Evolutionary conservation across 202 grass and related monocot species (phyloP), one percentile per base, ranked within the genome.

Genomic region (Bolboschoenoplectus hybrid): DNA sequence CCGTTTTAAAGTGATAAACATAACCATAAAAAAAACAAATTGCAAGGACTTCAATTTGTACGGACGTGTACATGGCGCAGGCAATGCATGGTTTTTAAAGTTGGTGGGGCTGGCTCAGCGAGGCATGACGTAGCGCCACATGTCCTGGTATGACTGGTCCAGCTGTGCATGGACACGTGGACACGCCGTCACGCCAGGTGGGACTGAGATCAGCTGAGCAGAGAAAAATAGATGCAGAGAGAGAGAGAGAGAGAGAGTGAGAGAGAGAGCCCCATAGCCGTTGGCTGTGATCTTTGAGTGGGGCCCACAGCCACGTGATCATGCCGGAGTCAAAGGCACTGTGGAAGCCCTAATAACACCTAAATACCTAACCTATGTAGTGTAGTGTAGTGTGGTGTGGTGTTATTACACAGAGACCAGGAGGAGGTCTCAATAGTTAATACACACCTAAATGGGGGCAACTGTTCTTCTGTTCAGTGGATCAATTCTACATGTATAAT

Each of bases 181-280:
- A 78, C 74, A 58, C 74, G 74, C 49, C 50, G 74, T 78, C 74
- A 58, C 16, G 74, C 74, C 74, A 58, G 74, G 34, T 79, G 52
- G 36, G 53, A 60, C 55, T 41, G 9, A n/a, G 53, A 60, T 58
- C 74, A 79, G 74, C 52, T 34, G 35, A 32, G 41, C 2, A n/a
- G 41, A 20, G 41, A 4, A 16, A 26, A 26, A 26, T 26, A 26
- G 26, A 26, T 26, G 26, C 26, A 26, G 26, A 26, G 0, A 26
- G 26, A 26, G 26, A 26, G 26, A 26, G 43, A 7, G 55, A 12
- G 13, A 8, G 49, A 80, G 53, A 60, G 52, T 19, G 53, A 38
- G 8, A 80, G 40, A 38, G 14, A 80, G 19, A 60, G 75, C 34
- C 53, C 16, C 41, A 36, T 79, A 58, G 35, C 10, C 26, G 32